Conservation (phyloP, 805 yeast species). For the Phaffomyces antillensis region DNA sequence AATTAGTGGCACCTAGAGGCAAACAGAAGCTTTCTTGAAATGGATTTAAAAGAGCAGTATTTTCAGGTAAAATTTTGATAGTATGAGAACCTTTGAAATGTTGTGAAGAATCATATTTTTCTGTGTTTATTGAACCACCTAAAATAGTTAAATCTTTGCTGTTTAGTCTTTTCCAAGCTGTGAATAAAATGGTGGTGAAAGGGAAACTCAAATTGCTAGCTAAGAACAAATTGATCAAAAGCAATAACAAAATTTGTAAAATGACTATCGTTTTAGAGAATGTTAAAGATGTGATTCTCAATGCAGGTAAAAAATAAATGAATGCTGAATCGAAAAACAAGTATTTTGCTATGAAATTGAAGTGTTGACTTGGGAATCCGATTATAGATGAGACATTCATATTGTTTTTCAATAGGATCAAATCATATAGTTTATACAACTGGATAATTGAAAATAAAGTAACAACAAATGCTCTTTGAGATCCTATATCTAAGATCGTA, state of each 20-base stretch:
- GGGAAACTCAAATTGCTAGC: slow-evolving; percentile 47
- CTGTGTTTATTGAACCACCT: slow-evolving; percentile 35
- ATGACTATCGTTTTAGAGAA: slow-evolving; percentile 54
- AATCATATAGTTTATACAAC: slow-evolving; percentile 76
- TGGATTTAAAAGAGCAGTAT: slow-evolving; percentile 80
- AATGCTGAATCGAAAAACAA: slow-evolving; percentile 65
- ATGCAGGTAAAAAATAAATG: slow-evolving; percentile 61
- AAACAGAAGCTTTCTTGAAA: slow-evolving; percentile 60
- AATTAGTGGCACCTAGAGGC: slow-evolving; percentile 27
- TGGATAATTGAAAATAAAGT: slow-evolving; percentile 70
- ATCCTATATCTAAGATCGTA: slow-evolving; percentile 58
- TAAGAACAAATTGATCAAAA: slow-evolving; percentile 46
- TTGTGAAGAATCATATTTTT: slow-evolving; percentile 21
- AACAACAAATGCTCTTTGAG: slow-evolving; percentile 66
- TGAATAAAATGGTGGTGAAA: slow-evolving; percentile 30
- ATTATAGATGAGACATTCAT: slow-evolving; percentile 25
- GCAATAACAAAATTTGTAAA: slow-evolving; percentile 38
- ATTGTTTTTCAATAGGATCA: slow-evolving; percentile 49
- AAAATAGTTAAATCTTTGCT: slow-evolving; percentile 44
- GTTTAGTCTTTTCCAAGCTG: slow-evolving; percentile 37
- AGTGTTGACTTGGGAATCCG: slow-evolving; percentile 38
- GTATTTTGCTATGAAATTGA: slow-evolving; percentile 63
- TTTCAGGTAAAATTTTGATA: slow-evolving; percentile 84
- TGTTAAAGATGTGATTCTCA: slow-evolving; percentile 69
- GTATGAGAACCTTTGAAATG: slow-evolving; percentile 85